Percentiles rank a stretch among this genome's conserved stretches.
phyloP scores from a whole-genome alignment of 257 asterid species.

The Scutellaria barbata region DNA sequence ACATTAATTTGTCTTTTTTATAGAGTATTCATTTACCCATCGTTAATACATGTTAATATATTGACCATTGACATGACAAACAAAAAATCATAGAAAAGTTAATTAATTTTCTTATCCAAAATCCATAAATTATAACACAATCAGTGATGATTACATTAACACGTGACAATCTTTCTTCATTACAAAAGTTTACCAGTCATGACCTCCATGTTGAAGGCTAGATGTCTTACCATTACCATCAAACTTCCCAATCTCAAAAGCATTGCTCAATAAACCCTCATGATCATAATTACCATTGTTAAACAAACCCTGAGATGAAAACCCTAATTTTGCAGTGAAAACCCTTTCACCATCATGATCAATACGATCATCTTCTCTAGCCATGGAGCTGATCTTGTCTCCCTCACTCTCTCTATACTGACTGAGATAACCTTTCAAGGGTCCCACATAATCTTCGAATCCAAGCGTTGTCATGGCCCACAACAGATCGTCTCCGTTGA shows the following conservation, averaged over 20 bases:
- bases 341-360: constrained; percentile 9
- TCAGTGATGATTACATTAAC: too few relatives aligned
- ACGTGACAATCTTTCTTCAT: too few relatives aligned
- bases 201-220: constrained; percentile 42
- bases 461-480: constrained; percentile 74
- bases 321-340: constrained; percentile 16
- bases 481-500: constrained; percentile 62
- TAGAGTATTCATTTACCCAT: too few relatives aligned
- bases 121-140: too few relatives aligned
- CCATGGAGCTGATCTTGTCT: constrained; percentile 36
- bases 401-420: constrained; percentile 54
- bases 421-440: constrained; percentile 48
- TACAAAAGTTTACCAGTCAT: not conserved
- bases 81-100: too few relatives aligned
- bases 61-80: not conserved
- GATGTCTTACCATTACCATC: constrained; percentile 31
- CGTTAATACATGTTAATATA: too few relatives aligned
- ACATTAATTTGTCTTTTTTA: too few relatives aligned
- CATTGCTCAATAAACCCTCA: constrained; percentile 1
- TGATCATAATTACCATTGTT: not conserved
- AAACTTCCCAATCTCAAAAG: constrained; percentile 19
- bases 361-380: constrained; percentile 35
- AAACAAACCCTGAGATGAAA: constrained; percentile 21
- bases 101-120: not conserved
- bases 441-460: constrained; percentile 52